Conservation (phyloP, 345 rosid species). For the Reutealis trisperma region DNA sequence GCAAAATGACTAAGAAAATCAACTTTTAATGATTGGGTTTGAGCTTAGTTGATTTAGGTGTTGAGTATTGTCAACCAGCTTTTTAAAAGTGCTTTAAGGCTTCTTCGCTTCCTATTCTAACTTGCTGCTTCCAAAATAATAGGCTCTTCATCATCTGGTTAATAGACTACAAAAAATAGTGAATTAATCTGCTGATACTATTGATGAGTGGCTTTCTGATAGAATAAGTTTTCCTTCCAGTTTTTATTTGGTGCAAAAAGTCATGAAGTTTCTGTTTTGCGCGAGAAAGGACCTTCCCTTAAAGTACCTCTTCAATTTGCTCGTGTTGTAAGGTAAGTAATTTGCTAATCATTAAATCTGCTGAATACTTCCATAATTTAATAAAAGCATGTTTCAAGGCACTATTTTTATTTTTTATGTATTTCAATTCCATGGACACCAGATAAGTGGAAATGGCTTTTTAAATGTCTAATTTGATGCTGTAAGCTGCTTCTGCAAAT, state of each 20-base stretch:
- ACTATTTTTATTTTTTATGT: too few species aligned
- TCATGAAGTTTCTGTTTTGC: slow-evolving; percentile 39
- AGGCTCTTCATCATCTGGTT: background rate
- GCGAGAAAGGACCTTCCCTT: slow-evolving; percentile 29
- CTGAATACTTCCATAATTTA: background rate
- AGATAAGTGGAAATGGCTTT: too few species aligned
- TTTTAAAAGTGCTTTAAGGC: background rate
- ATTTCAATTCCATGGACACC: too few species aligned
- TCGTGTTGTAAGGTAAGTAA: slow-evolving; percentile 45
- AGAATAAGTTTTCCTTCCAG: slow-evolving; percentile 23
- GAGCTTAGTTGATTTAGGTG: background rate
- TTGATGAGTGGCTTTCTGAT: slow-evolving; percentile 11
- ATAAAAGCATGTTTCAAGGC: too few species aligned
- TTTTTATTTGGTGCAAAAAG: slow-evolving; percentile 48
- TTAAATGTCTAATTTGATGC: background rate
- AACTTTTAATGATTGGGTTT: background rate
- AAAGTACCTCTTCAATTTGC: slow-evolving; percentile 53
- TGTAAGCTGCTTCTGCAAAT: background rate
- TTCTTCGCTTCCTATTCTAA: background rate
- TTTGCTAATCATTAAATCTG: background rate
- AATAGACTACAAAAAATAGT: background rate
- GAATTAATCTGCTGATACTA: background rate
- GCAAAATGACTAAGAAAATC: background rate
- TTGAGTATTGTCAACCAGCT: background rate
- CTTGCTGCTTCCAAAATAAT: background rate